Base-by-base conservation (phyloP, 148 eudicot species). In the Diospyros lotus region DNA sequence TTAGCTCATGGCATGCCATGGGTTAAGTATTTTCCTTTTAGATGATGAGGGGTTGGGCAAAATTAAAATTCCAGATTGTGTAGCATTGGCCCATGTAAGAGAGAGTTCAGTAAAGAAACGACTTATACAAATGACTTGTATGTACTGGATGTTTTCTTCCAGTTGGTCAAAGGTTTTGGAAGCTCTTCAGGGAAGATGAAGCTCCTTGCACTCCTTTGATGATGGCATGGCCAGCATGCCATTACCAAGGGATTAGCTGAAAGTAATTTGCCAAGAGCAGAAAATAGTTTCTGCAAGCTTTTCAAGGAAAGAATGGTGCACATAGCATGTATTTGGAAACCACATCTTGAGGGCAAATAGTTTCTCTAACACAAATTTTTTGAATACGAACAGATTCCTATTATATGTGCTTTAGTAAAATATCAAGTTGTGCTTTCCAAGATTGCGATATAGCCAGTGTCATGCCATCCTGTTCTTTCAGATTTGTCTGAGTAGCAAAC, bases 401-500 rank as follows among this genome's bases (percentile, higher is more conserved):
- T 13, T 13, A 56, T 13, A 13, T 60, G 64, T 2, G 64, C 64
- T 41, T 9, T 60, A 60, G 15, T 15, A 56, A 15, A 15, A 18
- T 4, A 28, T 6, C 42, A 5, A 69, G 72, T 59, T 72, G 8
- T 2, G 13, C 51, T 46, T 68, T 66, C n/a, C 43, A 28, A 15
- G 66, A 13, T 58, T 50, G 45, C 12, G 9, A 39, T 53, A 68
- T 4, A 51, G 52, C 8, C 54, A 59, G 2, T 58, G 52, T 8
- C 4, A 48, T 48, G 15, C 44, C 15, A 3, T 42, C 13, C 18
- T 59, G 6, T 72, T 56, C 46, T 1, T 44, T 52, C 43, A 48
- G 58, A 66, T 66, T 55, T 41, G 42, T 69, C 52, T 38, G 66
- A 69, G 28, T 76, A 53, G 68, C 52, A 64, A 41, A 63, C n/a